These are phyloP conservation scores for Metarhizium guizhouense DNA, from an alignment of 2,329 filamentous ascomycete species.

Conservation along the genomic window DNA sequence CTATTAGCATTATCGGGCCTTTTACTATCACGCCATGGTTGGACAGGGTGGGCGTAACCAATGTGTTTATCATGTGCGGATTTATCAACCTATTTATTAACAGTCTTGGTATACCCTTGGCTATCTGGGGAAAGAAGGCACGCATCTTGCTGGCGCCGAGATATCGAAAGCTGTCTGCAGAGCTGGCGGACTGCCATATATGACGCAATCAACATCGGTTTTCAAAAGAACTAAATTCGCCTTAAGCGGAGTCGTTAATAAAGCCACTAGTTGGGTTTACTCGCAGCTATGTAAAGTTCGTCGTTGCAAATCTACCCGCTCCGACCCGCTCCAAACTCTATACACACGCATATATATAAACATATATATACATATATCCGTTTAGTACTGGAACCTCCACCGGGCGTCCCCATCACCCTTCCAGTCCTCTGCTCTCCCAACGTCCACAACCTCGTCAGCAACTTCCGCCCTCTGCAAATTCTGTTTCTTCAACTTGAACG, in stretches of 20 bases:
- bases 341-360: background rate
- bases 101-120: conserved; percentile 17
- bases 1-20: conserved; percentile 17
- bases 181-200: too few species aligned
- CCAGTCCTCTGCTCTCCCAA: conserved; percentile 45
- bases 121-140: conserved; percentile 22
- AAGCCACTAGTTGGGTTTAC: too few species aligned
- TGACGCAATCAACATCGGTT: too few species aligned
- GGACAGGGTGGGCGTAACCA: conserved; percentile 18
- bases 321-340: too few species aligned
- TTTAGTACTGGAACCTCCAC: conserved; percentile 55
- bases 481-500: conserved; percentile 44
- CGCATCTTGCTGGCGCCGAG: background rate
- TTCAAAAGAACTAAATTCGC: too few species aligned
- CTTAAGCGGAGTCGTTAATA: too few species aligned
- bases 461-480: conserved; percentile 43
- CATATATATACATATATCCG: background rate
- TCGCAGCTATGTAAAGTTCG: too few species aligned
- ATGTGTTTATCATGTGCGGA: conserved; percentile 19
- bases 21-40: conserved; percentile 23
- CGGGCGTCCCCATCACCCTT: conserved; percentile 53
- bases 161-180: background rate
- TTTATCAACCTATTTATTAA: conserved; percentile 15
- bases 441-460: conserved; percentile 34
- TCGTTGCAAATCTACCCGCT: too few species aligned